Conservation (phyloP, 2,329 filamentous ascomycete genomes). For the Colletotrichum musicola region DNA sequence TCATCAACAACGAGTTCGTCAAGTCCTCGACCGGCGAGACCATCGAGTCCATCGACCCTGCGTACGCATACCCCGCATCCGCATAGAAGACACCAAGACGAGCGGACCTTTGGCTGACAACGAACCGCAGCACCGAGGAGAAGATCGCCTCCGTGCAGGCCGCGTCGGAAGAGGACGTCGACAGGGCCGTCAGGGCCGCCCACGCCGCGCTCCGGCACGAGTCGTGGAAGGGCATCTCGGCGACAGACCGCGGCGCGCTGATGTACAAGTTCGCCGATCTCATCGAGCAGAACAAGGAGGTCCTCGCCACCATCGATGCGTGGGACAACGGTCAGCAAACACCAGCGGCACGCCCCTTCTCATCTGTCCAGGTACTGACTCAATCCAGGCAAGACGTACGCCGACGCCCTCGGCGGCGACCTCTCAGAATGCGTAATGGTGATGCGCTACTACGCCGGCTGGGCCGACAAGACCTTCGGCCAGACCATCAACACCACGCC, state of each 20-base stretch:
- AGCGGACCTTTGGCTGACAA: background rate
- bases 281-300: slow-evolving; percentile 71
- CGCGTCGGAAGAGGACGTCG: slow-evolving; percentile 72
- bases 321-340: slow-evolving; percentile 80
- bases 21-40: slow-evolving; percentile 67
- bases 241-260: slow-evolving; percentile 75
- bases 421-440: slow-evolving; percentile 60
- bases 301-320: slow-evolving; percentile 71
- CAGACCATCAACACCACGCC: slow-evolving; percentile 80
- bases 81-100: background rate
- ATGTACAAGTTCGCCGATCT: slow-evolving; percentile 80
- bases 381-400: slow-evolving; percentile 68
- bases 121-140: slow-evolving; percentile 10
- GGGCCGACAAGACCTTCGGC: slow-evolving; percentile 82
- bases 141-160: slow-evolving; percentile 75
- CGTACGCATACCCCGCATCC: slow-evolving; percentile 52
- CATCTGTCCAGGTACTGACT: too few relatives aligned
- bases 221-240: slow-evolving; percentile 76
- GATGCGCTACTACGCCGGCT: slow-evolving; percentile 82
- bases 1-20: slow-evolving; percentile 84
- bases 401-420: slow-evolving; percentile 74
- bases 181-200: slow-evolving; percentile 74
- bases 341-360: too few relatives aligned
- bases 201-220: slow-evolving; percentile 76
- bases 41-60: slow-evolving; percentile 74